phyloP scores from a whole-genome alignment of 2,329 filamentous ascomycete genomes.

The Diplodia corticola region DNA sequence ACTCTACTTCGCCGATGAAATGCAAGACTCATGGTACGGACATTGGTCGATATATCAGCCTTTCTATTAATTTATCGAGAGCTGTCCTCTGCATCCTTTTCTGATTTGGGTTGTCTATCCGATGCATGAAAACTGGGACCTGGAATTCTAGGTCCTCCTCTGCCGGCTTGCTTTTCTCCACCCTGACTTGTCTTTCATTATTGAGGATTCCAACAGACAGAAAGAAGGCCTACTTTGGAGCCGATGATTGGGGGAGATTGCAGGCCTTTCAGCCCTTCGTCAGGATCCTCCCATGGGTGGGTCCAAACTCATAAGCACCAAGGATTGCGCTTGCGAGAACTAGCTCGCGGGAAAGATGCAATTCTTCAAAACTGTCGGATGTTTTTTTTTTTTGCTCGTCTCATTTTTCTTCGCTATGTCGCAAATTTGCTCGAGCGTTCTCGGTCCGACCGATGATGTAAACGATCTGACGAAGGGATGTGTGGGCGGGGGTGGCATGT shows the following conservation, averaged over 20 bases:
- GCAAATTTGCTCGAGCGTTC: background rate
- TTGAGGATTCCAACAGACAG: background rate
- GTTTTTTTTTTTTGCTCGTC: background rate
- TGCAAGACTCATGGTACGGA: slow-evolving; percentile 17
- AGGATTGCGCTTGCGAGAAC: slow-evolving; percentile 10
- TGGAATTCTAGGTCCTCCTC: background rate
- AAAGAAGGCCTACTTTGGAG: background rate
- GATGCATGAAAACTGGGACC: background rate
- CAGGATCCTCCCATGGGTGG: background rate
- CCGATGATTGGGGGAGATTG: slow-evolving; percentile 2
- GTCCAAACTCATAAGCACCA: slow-evolving; percentile 5
- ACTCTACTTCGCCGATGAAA: slow-evolving; percentile 15
- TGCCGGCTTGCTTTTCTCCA: background rate
- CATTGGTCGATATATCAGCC: background rate
- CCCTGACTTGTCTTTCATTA: background rate
- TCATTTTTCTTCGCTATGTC: background rate
- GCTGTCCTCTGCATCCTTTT: background rate
- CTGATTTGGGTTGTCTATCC: background rate
- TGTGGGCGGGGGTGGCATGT: background rate
- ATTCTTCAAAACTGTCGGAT: too few species aligned
- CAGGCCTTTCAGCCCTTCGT: background rate
- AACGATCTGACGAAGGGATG: background rate
- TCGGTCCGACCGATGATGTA: background rate
- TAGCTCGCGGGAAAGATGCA: background rate
- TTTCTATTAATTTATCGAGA: slow-evolving; percentile 4